Conservation (phyloP, 805 yeast species). For the Kodamaea fukazawae region DNA sequence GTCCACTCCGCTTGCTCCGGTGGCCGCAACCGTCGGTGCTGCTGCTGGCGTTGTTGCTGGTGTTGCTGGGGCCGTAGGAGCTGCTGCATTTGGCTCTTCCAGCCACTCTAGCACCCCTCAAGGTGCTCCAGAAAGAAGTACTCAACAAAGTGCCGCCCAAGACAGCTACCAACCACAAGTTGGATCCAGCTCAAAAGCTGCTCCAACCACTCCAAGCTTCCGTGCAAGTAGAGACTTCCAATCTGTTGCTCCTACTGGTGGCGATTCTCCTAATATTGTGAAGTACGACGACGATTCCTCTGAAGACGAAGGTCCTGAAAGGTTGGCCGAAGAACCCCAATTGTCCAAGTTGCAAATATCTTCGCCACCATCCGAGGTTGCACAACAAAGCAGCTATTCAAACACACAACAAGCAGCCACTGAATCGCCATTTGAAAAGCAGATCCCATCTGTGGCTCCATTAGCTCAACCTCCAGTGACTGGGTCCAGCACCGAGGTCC, state of each 20-base stretch:
- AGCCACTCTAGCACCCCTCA: not conserved
- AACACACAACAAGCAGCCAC: no score
- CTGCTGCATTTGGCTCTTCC: not conserved
- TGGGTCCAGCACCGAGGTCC: no score
- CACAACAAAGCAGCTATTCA: no score
- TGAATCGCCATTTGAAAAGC: not conserved
- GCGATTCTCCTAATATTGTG: conserved; percentile 36
- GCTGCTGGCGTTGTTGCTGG: not conserved
- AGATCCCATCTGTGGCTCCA: not conserved
- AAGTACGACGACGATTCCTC: conserved; percentile 31
- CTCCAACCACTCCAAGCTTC: not conserved
- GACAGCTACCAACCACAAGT: no score
- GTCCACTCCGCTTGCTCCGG: no score
- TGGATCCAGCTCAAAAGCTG: not conserved
- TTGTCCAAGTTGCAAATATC: conserved; percentile 29
- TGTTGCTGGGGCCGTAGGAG: not conserved
- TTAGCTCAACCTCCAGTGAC: no score
- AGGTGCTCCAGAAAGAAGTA: not conserved
- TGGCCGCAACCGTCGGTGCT: not conserved
- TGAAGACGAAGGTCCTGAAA: conserved; percentile 27
- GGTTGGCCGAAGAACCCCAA: conserved; percentile 19
- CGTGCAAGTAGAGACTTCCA: conserved; percentile 20
- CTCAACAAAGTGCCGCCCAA: no score
- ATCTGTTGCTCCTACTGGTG: conserved; percentile 9
- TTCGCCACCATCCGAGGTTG: no score